Base-by-base conservation (phyloP, 371 early-diverging fungal genomes). In the Syncephalastrum racemosum region DNA sequence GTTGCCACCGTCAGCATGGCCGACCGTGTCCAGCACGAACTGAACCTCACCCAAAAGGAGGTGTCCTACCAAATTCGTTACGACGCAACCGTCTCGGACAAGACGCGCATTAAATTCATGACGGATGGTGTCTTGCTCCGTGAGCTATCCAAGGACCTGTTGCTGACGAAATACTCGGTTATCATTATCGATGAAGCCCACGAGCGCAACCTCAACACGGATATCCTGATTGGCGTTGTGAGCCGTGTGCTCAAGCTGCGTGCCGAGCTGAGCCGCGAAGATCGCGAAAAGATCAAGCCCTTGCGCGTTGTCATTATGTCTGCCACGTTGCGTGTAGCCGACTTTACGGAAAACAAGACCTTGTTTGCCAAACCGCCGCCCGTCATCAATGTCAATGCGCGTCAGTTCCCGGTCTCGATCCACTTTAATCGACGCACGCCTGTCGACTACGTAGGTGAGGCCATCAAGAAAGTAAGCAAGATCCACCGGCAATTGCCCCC, bases 121-220 rank as follows among this genome's bases (percentile, higher is more conserved):
- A 99, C 99, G 1, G 99, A 99, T 76, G 99, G 99, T 82, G 95
- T 99, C 46, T 77, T 99, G 53, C 79, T 99, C 16, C 88, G 95
- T 50, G 99, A 99, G 71, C 74, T 97, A 56, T 85, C 92, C 10
- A 73, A 78, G 46, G 99, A 99, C 65, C 73, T 96, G 23, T 68
- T 98, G 31, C 70, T 99, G 23, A 81, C 87, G 14, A 87, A 92
- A 68, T 99, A 99, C 69, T 93, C 96, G 1, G 92, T 86, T 19
- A 88, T 99, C 20, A 92, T 99, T 45, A 88, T 99, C 44, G 99
- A 99, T 67, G 99, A 99, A 78, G 98, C 99, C 1, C 99, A 99
- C 81, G 99, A 99, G 80, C 86, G 99, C 54, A 96, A 92, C 46
- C 75, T 97, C 46, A 98, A 97, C 68, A 99, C 99, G 0, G 99